phyloP scores from a whole-genome alignment of 768 basidiomycete genomes.

The Xerocomus brunneocitrinus region DNA sequence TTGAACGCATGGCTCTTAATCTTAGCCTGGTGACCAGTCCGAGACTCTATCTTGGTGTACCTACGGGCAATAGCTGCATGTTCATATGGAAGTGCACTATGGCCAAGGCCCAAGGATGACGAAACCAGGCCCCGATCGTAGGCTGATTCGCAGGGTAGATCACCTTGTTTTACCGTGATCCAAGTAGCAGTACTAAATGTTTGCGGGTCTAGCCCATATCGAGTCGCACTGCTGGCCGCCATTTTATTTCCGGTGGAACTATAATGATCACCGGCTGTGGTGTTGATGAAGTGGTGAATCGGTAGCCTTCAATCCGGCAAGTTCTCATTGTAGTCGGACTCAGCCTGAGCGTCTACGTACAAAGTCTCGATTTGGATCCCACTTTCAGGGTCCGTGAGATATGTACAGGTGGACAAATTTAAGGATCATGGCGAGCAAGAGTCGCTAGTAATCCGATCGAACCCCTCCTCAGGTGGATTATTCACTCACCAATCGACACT shows the following conservation, averaged over 20 bases:
- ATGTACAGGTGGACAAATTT: slow-evolving; percentile 11
- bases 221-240: neutral
- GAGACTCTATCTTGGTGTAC: too few species aligned
- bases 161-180: neutral
- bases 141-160: neutral
- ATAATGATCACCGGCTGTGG: neutral
- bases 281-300: neutral
- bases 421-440: slow-evolving; percentile 10
- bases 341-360: slow-evolving; percentile 1
- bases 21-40: too few species aligned
- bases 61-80: neutral
- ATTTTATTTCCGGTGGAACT: too few species aligned
- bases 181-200: neutral
- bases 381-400: slow-evolving; percentile 22
- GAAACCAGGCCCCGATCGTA: too few species aligned
- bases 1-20: neutral
- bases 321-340: neutral
- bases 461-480: neutral
- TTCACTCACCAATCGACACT: neutral
- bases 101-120: too few species aligned
- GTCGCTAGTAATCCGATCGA: neutral
- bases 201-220: neutral
- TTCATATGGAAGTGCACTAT: neutral
- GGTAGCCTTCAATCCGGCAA: neutral
- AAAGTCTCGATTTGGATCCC: slow-evolving; percentile 11